These are phyloP conservation scores for Phialocephala subalpina DNA, from an alignment of 2,329 filamentous ascomycete genomes.

Conservation along the genomic window DNA sequence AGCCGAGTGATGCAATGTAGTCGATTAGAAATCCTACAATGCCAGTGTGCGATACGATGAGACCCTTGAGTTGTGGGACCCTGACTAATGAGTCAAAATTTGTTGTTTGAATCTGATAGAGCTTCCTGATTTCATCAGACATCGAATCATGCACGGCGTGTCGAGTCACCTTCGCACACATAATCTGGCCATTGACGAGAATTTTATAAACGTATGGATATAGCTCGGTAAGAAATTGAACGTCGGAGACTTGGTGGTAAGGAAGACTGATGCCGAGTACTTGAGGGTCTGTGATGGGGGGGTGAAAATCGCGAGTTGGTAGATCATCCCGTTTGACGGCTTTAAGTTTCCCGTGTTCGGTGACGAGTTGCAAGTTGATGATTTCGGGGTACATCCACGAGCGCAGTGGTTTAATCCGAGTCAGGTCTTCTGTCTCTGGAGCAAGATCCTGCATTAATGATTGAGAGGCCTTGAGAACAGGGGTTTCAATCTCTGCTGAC, in stretches of 20 bases:
- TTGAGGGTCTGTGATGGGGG: background rate
- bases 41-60: slow-evolving; percentile 11
- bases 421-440: background rate
- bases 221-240: background rate
- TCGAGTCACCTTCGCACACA: background rate
- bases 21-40: slow-evolving; percentile 19
- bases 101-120: slow-evolving; percentile 12
- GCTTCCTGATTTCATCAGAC: slow-evolving; percentile 15
- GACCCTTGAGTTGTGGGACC: slow-evolving; percentile 17
- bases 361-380: slow-evolving; percentile 2
- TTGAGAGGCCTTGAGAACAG: background rate
- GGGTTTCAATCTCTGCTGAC: background rate
- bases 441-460: background rate
- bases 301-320: background rate
- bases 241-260: background rate
- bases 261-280: background rate
- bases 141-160: background rate
- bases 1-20: slow-evolving; percentile 13
- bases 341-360: background rate
- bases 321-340: background rate
- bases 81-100: background rate
- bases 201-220: background rate
- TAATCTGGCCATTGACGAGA: slow-evolving; percentile 1
- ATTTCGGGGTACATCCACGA: background rate
- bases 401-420: background rate